Base-by-base conservation (phyloP, 1,139 yeast species). In the Debaryomyces sp. region DNA sequence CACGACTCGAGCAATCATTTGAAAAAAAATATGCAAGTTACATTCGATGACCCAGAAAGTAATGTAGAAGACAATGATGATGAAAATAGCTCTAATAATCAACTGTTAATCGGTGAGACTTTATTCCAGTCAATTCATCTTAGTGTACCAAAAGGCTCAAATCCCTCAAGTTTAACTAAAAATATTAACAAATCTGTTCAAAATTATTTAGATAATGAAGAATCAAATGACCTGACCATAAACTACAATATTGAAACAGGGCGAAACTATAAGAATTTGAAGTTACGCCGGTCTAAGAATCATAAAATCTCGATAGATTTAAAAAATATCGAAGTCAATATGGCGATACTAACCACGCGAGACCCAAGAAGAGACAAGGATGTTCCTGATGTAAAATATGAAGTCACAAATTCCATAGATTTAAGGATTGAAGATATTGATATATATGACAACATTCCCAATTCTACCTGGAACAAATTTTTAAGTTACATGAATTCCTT, bases 401-500 rank as follows among this genome's bases (percentile, higher is more conserved):
- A 81, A 46, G 51, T 79, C 4, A 63, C 86, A 23, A 85, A 79
- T 58, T 69, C 77, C 4, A 65, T 78, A 9, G 75, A 70, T n/a
- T 43, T 72, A 3, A 57, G 64, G 32, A 68, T 87, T 6, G 75
- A 75, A n/a, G 81, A 82, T 42, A 66, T 87, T 44, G 84, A 81
- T 49, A 72, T 90, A 2, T 71, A 81, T 50, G 99, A 94, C 63
- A 88, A 90, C 61, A 83, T 92, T 1, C 85, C 92, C 0, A 81
- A 92, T 0, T 92, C 98, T 0, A 87, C 96, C 0, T 94, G 98
- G 97, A 89, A 90, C 59, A 89, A 88, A 66, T 84, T 92, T 62
- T 70, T 87, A 29, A 83, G 95, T 0, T 81, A 85, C 56, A 78
- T 87, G 81, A 78, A 82, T 50, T 82, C 80, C 40, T 75, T 81